Evolutionary conservation across 1,284 basidiomycete genomes (phyloP), one percentile per base, ranked within the genome.

Genomic region (Acaromyces ingoldii): DNA sequence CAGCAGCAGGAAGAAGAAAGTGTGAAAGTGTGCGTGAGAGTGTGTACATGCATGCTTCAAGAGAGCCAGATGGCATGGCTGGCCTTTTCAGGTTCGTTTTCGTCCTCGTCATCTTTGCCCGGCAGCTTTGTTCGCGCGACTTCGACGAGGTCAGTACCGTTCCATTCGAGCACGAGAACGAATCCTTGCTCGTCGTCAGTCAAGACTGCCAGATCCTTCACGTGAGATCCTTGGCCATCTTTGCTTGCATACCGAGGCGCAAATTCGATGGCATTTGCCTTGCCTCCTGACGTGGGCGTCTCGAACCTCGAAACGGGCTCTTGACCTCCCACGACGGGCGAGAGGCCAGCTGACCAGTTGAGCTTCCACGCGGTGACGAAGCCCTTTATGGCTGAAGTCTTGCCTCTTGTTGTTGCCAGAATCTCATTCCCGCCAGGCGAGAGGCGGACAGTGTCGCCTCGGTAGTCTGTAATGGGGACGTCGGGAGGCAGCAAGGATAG

Each of bases 31-130:
- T n/a, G 33, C 33, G 15, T 4, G 33, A 34, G 15, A 34, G 19
- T 11, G 15, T 17, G 33, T 9, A 38, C 13, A 6, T 38, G 10
- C 24, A n/a, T 21, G 19, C 7, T 19, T 48, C 51, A 68, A 7
- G 55, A 39, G 13, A 73, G 55, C 70, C 70, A 73, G 15, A 72
- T 62, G 3, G 69, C 70, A 46, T 73, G 70, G 48, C 70, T 73
- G 6, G 70, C 70, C 9, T 68, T 66, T 41, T 70, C 44, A 9
- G 24, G 13, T 17, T 53, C 15, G 22, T 43, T 30, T 4, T 50
- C 38, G 4, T 51, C 49, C 6, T 11, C 42, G 9, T 47, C 53
- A 4, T 38, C 17, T 17, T 37, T 25, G 26, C 51, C 58, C 2
- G 68, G 63, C 10, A 73, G 50, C 39, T 55, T 41, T 7, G 53